These are phyloP conservation scores for Globisporangium canariense DNA, from an alignment of 352 stramenopile species.

Conservation along the genomic window DNA sequence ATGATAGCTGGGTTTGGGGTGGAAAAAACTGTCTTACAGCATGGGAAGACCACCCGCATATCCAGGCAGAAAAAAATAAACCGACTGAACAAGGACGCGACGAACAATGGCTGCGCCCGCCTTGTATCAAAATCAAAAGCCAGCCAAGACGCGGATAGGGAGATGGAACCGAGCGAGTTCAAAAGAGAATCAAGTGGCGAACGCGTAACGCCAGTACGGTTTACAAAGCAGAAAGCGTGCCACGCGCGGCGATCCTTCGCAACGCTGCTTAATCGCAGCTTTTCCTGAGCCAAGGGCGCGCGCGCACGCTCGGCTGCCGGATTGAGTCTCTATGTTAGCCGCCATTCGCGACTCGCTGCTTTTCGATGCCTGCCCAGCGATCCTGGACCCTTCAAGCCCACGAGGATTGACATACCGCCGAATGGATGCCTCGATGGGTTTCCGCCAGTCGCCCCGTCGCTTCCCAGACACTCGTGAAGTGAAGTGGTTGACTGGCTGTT, in stretches of 20 bases:
- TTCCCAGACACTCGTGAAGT: no score
- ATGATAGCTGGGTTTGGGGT: not conserved
- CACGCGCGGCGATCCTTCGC: not conserved
- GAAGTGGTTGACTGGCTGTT: no score
- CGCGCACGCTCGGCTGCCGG: no score
- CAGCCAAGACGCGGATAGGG: not conserved
- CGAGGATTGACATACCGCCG: no score
- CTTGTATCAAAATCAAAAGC: conserved; percentile 3
- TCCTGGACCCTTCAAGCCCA: no score
- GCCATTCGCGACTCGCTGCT: not conserved
- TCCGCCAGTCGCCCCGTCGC: no score
- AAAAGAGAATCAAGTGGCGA: conserved; percentile 6
- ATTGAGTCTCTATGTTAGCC: not conserved
- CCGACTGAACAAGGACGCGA: conserved; percentile 6
- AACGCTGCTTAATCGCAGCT: no score
- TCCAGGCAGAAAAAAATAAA: conserved; percentile 9
- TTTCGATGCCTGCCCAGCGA: not conserved
- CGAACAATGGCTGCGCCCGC: conserved; percentile 5
- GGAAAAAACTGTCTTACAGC: not conserved
- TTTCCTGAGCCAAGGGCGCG: no score
- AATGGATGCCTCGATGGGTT: no score
- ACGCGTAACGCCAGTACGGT: not conserved
- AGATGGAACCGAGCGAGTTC: not conserved
- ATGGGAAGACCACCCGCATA: not conserved
- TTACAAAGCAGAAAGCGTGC: not conserved